Evolutionary conservation across 2,329 filamentous ascomycete species (phyloP), one percentile per base, ranked within the genome.

Genomic region (Claviceps digitariae): DNA sequence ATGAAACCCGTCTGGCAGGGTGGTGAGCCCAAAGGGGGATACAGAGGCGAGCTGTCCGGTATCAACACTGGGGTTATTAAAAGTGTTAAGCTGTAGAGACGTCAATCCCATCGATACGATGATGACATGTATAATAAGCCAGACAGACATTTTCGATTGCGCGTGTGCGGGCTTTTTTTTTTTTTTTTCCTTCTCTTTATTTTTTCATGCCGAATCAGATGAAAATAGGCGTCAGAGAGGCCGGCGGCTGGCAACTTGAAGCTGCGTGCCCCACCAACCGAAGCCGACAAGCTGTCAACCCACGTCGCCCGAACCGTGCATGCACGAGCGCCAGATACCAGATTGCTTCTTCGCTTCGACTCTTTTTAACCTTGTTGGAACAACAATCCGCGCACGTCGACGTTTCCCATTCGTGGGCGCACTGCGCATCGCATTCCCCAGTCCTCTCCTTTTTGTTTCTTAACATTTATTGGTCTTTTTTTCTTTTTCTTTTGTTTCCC

Each of bases 11-110:
- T 88, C 15, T 97, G 90, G 74, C 88, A 90, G 70, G 88, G 88
- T 60, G 87, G 88, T 57, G 83, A 94, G 72, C 83, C 87, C 61
- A 81, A 81, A 64, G 86, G 89, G 63, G 86, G 90, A 52, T 98
- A 98, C 73, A 81, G 81, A 59, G 93, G 93, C 72, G 93, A 97
- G 69, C 72, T 86, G 72, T 93, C 90, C 44, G 93, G 93, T 82
- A 95, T 98, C 73, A 97, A 96, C 77, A 87, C 84, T 61, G 86
- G 87, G 21, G 72, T 98, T 69, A 83, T 97, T 63, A 95, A 93
- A 82, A 95, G 89, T 78, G 79, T 87, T 65, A 97, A 93, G 76
- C 74, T 98, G 71, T 91, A n/a, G n/a, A 82, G 21, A 44, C 34
- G 34, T 15, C 34, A 20, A 41, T 25, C 3, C 8, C 9, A 6